These are phyloP conservation scores for Akanthomyces muscarius DNA, from an alignment of 2,329 filamentous ascomycete species.

Conservation along the genomic window DNA sequence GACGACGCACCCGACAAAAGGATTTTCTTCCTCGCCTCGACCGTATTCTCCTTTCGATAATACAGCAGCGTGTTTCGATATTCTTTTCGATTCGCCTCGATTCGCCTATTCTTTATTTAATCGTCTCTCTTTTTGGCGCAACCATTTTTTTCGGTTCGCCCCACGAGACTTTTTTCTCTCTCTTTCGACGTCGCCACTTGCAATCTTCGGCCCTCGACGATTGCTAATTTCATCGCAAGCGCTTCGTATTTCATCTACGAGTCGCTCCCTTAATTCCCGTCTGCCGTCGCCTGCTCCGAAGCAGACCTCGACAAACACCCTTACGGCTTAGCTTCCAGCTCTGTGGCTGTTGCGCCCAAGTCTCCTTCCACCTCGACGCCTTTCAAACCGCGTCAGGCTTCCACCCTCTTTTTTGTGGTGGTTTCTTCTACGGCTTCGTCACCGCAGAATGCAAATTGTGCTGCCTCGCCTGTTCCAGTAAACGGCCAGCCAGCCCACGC, in stretches of 20 bases:
- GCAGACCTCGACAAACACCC: background rate
- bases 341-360: constrained; percentile 1
- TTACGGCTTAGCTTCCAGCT: background rate
- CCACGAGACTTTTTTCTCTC: constrained; percentile 5
- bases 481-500: constrained; percentile 14
- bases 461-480: constrained; percentile 15
- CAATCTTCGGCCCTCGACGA: constrained; percentile 4
- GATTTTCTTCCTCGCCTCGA: background rate
- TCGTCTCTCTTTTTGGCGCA: constrained; percentile 16
- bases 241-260: background rate
- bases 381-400: background rate
- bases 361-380: constrained; percentile 3
- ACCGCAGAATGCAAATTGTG: constrained; percentile 14
- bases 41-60: constrained; percentile 7
- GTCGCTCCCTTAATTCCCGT: background rate
- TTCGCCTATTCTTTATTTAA: constrained; percentile 1
- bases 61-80: constrained; percentile 12
- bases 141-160: constrained; percentile 8
- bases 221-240: background rate
- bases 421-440: constrained; percentile 10
- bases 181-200: constrained; percentile 3
- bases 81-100: constrained; percentile 2
- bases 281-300: constrained; percentile 6
- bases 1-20: background rate
- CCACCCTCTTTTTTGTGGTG: constrained; percentile 9